Evolutionary conservation across 352 stramenopile genomes (phyloP).

Genomic region (Phytophthora tubulina): DNA sequence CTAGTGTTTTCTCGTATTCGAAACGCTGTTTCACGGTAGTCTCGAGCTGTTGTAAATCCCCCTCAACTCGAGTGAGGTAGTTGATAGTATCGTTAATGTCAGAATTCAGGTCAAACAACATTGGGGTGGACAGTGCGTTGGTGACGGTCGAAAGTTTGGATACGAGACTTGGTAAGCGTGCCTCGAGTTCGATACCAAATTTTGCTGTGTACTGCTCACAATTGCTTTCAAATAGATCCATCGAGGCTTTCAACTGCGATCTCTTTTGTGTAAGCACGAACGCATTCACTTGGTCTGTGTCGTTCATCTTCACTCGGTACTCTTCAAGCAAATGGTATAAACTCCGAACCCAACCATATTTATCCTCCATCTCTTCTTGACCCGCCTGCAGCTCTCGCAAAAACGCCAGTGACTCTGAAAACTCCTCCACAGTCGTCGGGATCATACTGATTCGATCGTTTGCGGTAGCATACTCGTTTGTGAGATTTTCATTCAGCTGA

Average conservation of each 20-base stretch:
- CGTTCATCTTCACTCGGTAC: constrained; percentile 69
- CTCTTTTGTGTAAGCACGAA: constrained; percentile 81
- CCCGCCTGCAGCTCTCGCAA: constrained; percentile 60
- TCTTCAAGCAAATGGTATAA: constrained; percentile 78
- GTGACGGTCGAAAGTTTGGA: constrained; percentile 44
- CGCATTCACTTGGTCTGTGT: constrained; percentile 77
- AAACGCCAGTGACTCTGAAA: constrained; percentile 66
- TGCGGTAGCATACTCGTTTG: constrained; percentile 58
- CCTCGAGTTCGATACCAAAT: constrained; percentile 78
- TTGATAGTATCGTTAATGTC: constrained; percentile 56
- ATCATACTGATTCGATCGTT: constrained; percentile 82
- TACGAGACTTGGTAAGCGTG: constrained; percentile 55
- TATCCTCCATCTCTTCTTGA: constrained; percentile 62
- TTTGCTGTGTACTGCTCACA: constrained; percentile 81
- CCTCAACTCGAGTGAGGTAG: constrained; percentile 53
- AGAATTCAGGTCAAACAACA: constrained; percentile 63
- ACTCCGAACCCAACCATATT: constrained; percentile 61
- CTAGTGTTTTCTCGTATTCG: constrained; percentile 66
- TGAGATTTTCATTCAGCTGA: constrained; percentile 66
- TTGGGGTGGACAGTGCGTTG: constrained; percentile 43
- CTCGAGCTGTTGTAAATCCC: constrained; percentile 36
- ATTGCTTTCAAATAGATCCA: constrained; percentile 78
- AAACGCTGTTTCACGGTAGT: constrained; percentile 48
- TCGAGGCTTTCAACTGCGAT: constrained; percentile 78
- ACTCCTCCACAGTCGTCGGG: constrained; percentile 76